Evolutionary conservation across 2,329 filamentous ascomycete species (phyloP).

Genomic region (Fusarium sarcochroum): DNA sequence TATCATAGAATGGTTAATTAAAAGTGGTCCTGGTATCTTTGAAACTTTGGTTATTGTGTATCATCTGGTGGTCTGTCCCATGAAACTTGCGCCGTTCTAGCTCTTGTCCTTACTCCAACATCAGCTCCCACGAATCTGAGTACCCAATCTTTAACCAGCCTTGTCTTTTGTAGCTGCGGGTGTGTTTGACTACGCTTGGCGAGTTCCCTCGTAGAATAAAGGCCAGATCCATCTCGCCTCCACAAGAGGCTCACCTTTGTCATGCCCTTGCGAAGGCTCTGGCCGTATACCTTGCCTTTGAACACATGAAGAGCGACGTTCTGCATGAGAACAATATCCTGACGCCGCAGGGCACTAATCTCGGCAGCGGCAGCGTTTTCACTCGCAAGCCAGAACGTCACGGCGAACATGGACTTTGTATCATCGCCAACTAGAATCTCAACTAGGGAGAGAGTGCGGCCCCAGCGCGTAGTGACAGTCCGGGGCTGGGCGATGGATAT

Average conservation of each 20-base stretch:
- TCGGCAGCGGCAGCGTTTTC: conserved; percentile 52
- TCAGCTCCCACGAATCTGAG: conserved; percentile 73
- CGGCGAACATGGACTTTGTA: conserved; percentile 81
- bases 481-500: conserved; percentile 79
- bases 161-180: conserved; percentile 73
- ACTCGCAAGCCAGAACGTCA: conserved; percentile 84
- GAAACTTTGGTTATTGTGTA: conserved; percentile 51
- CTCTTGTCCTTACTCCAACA: conserved; percentile 28
- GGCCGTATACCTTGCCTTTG: conserved; percentile 83
- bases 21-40: background rate
- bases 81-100: conserved; percentile 40
- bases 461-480: conserved; percentile 76
- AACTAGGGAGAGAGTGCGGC: conserved; percentile 73
- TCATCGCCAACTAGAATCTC: conserved; percentile 90
- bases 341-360: conserved; percentile 68
- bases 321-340: conserved; percentile 83
- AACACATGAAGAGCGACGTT: conserved; percentile 86
- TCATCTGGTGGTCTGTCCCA: conserved; percentile 61
- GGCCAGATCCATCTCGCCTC: conserved; percentile 65
- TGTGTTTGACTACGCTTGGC: conserved; percentile 52
- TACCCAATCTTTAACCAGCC: conserved; percentile 81
- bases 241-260: conserved; percentile 78
- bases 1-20: conserved; percentile 21
- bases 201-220: conserved; percentile 69
- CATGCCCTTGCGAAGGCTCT: conserved; percentile 80